Evolutionary conservation across 805 yeast genomes (phyloP), one percentile per base, ranked within the genome.

Genomic region (Pichia californica): DNA sequence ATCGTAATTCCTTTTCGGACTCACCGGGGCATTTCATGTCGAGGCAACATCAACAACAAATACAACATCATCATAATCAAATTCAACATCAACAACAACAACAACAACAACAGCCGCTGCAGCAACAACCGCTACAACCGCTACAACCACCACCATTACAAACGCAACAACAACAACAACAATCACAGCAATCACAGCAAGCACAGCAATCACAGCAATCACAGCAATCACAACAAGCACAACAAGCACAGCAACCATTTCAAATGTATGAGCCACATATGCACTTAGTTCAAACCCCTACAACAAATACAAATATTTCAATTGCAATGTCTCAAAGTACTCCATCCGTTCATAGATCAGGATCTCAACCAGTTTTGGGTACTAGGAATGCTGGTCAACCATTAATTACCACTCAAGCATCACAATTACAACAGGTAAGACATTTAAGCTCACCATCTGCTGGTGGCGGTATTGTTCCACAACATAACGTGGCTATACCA

Each of bases 1-100:
- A 50, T 28, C 50, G 49, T 36, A 49, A 53, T 11, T 51, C 31
- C 4, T 14, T 21, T 8, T 26, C 32, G 5, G 36, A 32, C 18
- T 23, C 15, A 16, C 7, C 14, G 14, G 21, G 23, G 7, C 36
- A 32, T 7, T 32, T 16, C 19, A 15, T 7, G 7, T 15, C 20
- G 5, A 21, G 19, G 19, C 36, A 18, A 32, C 36, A 32, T 14
- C 36, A 32, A 11, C 36, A 32, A 21, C 23, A 18, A 32, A n/a
- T n/a, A n/a, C n/a, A n/a, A n/a, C 9, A 23, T 9, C 25, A 23
- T 23, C 25, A 7, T 7, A 23, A 23, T 23, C 20, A 35, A 19
- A 14, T 31, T n/a, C 7, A 36, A 7, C 6, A 23, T 23, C 25
- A n/a, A 7, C 6, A 23, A 7, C 6, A 23, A 7, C 6, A 19